Conservation (phyloP, 2,329 filamentous ascomycete genomes). For the Basipetospora chlamydospora region DNA sequence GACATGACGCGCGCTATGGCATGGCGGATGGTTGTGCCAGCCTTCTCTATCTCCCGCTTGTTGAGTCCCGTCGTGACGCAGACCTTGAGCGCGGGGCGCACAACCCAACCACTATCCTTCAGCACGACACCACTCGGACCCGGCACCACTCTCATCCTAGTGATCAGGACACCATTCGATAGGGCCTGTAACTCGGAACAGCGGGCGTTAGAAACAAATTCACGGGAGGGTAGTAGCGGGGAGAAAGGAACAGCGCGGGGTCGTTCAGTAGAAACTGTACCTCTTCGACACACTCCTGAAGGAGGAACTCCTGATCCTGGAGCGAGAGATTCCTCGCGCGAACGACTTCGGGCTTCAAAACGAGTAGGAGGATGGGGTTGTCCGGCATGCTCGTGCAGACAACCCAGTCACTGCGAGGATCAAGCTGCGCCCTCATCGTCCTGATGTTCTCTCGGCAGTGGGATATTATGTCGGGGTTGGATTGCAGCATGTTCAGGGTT, state of each 20-base stretch:
- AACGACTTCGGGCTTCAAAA: slow-evolving; percentile 72
- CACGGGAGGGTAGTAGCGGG: too few species aligned
- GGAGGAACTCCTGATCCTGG: slow-evolving; percentile 67
- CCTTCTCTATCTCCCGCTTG: slow-evolving; percentile 93
- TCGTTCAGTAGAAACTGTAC: slow-evolving; percentile 37
- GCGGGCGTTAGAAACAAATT: too few species aligned
- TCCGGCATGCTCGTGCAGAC: slow-evolving; percentile 65
- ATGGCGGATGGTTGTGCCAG: slow-evolving; percentile 73
- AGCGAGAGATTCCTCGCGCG: slow-evolving; percentile 50
- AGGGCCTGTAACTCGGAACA: slow-evolving; percentile 42
- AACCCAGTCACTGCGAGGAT: slow-evolving; percentile 90
- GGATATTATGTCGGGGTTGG: slow-evolving; percentile 65
- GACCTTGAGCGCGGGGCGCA: slow-evolving; percentile 76
- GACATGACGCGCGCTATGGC: slow-evolving; percentile 87
- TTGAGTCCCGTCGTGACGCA: slow-evolving; percentile 78
- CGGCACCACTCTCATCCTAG: slow-evolving; percentile 67
- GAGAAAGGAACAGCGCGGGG: too few species aligned
- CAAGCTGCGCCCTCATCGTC: slow-evolving; percentile 71
- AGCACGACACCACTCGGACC: slow-evolving; percentile 46
- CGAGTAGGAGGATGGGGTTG: slow-evolving; percentile 76
- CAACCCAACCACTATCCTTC: slow-evolving; percentile 54
- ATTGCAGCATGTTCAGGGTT: slow-evolving; percentile 72
- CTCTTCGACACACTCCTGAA: slow-evolving; percentile 94
- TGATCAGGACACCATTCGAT: slow-evolving; percentile 79
- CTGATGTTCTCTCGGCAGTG: slow-evolving; percentile 77